Base-by-base conservation (phyloP, 345 rosid genomes). In the Eucalyptus coolabah region DNA sequence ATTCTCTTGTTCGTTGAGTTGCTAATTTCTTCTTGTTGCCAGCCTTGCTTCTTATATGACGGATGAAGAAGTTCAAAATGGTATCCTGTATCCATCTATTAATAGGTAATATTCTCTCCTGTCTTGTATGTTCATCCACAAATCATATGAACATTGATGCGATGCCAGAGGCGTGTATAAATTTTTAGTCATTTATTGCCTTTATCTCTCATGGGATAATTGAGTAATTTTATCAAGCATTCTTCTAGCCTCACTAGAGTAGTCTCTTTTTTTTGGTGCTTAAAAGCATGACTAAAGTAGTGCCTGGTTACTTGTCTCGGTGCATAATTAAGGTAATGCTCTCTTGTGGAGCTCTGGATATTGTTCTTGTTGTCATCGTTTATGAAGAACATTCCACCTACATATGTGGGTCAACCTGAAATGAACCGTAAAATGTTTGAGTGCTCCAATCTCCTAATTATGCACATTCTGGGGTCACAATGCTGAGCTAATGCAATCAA, bases 21-120 rank as follows among this genome's bases (percentile, higher is more conserved):
- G 44, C 77, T 50, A 30, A 90, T 54, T 90, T 49, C 24, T 50
- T 77, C 51, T 53, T 90, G 89, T 60, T 90, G 50, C 89, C 98
- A 98, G 99, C 95, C 98, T 98, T 50, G 99, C 99, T 72, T 96
- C 99, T 30, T 98, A 97, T 94, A 98, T 98, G 94, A 96, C 96
- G 2, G 97, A 98, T 23, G 97, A 95, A 87, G 99, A 98, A 91
- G 93, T 96, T 37, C 92, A 93, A 89, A 93, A 90, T 15, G 99
- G 99, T 89, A 91, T 97, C 89, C 91, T 98, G 91, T 98, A 95
- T 92, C 99, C 99, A 88, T 98, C 98, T n/a, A 91, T 98, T 89
- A 65, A 93, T 89, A 93, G 98, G 99, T 98, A 94, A 85, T 88
- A 86, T 26, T 89, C 69, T 34, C n/a, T 47, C 30, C 67, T 7